A percentile compares a stretch with the other conserved stretches of the same genome.
These are phyloP conservation scores for Endocarpon pusillum DNA, from an alignment of 495 filamentous ascomycete species.

Conservation along the genomic window DNA sequence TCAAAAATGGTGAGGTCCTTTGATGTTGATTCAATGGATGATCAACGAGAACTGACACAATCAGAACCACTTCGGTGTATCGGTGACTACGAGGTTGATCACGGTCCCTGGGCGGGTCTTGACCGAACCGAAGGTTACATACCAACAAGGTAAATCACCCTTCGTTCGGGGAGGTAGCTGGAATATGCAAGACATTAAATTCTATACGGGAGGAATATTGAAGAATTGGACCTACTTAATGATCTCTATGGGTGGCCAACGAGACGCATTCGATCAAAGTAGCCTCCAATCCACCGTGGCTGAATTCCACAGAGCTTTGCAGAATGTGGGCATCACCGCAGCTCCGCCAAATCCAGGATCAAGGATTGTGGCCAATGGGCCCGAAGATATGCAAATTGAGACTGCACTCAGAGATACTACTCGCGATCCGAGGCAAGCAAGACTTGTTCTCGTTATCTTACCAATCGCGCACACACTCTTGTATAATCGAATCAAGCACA, in stretches of 20 bases:
- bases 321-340: conserved; percentile 16
- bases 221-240: too few species aligned
- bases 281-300: background rate
- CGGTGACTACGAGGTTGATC: conserved; percentile 34
- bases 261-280: conserved; percentile 1
- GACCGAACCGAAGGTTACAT: conserved; percentile 32
- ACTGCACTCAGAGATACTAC: too few species aligned
- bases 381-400: too few species aligned
- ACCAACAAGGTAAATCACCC: conserved; percentile 18
- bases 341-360: conserved; percentile 6
- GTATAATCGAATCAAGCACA: conserved; percentile 48
- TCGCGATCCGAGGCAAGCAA: conserved; percentile 11
- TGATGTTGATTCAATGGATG: too few species aligned
- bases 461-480: conserved; percentile 23
- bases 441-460: conserved; percentile 42
- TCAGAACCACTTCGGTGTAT: conserved; percentile 37
- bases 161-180: conserved; percentile 27
- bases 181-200: conserved; percentile 36
- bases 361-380: background rate
- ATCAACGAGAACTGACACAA: too few species aligned
- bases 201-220: too few species aligned
- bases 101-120: conserved; percentile 51
- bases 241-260: too few species aligned
- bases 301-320: background rate
- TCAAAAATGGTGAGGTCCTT: too few species aligned